A percentile compares a stretch with the other conserved stretches of the same genome.
Evolutionary conservation across 495 filamentous ascomycete species (phyloP).

Genomic region (Articulospora tetracladia): DNA sequence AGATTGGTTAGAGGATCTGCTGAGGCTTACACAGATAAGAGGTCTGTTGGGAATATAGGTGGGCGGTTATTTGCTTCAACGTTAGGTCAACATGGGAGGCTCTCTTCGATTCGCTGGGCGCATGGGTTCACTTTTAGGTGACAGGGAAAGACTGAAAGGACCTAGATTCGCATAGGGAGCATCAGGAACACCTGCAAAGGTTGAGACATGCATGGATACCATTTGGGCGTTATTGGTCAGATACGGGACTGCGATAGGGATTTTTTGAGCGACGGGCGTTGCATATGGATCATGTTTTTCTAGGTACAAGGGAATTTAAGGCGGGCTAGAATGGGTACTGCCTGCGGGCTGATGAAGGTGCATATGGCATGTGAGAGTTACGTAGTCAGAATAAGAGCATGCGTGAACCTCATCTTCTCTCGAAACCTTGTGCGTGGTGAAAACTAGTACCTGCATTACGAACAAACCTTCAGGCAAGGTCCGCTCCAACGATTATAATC

Average conservation of each 20-base stretch:
- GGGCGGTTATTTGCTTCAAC: neutral
- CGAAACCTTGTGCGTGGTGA: neutral
- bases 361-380: neutral
- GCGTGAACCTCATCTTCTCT: neutral
- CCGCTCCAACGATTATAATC: neutral
- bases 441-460: neutral
- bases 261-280: constrained; percentile 2
- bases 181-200: constrained; percentile 6
- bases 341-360: neutral
- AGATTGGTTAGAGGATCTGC: constrained; percentile 10
- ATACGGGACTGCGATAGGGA: neutral
- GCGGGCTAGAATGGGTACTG: constrained; percentile 13
- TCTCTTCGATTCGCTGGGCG: constrained; percentile 1
- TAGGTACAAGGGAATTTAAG: neutral
- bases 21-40: neutral
- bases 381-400: neutral
- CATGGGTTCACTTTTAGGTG: constrained; percentile 1
- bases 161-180: constrained; percentile 5
- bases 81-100: neutral
- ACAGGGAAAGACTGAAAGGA: neutral
- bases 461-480: too few relatives aligned
- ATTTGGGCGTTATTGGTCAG: constrained; percentile 8
- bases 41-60: neutral
- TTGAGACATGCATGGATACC: constrained; percentile 6
- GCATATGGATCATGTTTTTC: constrained; percentile 6